Percentiles rank a stretch among this genome's conserved stretches.
phyloP scores from a whole-genome alignment of 2,329 filamentous ascomycete species.

The Huntiella moniliformis region DNA sequence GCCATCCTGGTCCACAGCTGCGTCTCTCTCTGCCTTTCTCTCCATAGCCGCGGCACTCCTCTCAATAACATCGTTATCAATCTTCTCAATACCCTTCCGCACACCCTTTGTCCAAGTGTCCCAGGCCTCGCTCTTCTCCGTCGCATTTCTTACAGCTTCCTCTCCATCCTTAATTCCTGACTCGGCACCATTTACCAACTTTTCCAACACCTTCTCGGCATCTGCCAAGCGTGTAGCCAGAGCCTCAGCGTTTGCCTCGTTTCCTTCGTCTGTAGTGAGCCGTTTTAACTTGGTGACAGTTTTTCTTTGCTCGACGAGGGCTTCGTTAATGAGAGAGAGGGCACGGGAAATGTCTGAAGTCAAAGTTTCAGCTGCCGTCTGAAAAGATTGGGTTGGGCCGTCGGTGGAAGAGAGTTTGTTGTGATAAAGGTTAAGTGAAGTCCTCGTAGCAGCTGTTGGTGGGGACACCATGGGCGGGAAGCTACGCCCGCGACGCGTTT shows the following conservation, averaged over 20 bases:
- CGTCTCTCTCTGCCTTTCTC: neutral
- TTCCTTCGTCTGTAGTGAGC: constrained; percentile 1
- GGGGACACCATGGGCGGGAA: too few relatives aligned
- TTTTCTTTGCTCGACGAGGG: constrained; percentile 6
- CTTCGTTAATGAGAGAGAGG: constrained; percentile 7
- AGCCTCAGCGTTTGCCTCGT: constrained; percentile 1
- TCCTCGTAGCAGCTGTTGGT: too few relatives aligned
- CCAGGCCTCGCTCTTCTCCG: constrained; percentile 30
- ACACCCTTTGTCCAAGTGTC: constrained; percentile 27
- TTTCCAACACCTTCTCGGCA: constrained; percentile 3
- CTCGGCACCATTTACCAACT: constrained; percentile 2
- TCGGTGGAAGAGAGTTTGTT: neutral
- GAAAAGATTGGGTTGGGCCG: neutral
- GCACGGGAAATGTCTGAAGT: constrained; percentile 7
- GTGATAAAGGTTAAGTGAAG: too few relatives aligned
- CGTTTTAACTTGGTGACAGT: constrained; percentile 3
- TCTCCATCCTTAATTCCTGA: constrained; percentile 19
- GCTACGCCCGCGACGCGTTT: too few relatives aligned
- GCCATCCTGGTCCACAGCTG: neutral
- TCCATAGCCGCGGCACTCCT: neutral
- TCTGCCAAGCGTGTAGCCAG: neutral
- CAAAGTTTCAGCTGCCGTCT: neutral
- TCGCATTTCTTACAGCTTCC: constrained; percentile 25
- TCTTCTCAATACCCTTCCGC: constrained; percentile 13
- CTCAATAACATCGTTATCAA: neutral